These are phyloP conservation scores for Leccinellum luteum DNA, from an alignment of 768 basidiomycete genomes.

Conservation along the genomic window DNA sequence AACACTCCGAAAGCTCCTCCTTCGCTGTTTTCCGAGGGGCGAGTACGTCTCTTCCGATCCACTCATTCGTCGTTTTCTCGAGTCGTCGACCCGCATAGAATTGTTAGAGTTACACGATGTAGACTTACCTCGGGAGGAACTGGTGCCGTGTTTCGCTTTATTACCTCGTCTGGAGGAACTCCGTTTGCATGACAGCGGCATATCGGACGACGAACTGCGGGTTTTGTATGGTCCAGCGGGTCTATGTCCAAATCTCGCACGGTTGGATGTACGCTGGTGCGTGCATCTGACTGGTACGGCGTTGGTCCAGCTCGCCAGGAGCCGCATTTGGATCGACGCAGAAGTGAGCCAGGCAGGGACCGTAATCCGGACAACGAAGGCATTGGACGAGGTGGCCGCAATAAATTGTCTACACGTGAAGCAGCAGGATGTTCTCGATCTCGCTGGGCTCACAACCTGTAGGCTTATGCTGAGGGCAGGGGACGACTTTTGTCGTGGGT, in stretches of 20 bases:
- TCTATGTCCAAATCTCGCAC: constrained; percentile 45
- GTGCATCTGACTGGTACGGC: constrained; percentile 49
- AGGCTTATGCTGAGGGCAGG: constrained; percentile 39
- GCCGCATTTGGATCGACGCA: constrained; percentile 29
- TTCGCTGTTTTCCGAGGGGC: constrained; percentile 33
- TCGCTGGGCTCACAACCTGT: constrained; percentile 48
- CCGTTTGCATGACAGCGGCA: constrained; percentile 56
- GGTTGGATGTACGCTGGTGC: constrained; percentile 61
- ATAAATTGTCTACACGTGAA: constrained; percentile 58
- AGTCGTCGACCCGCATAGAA: constrained; percentile 34
- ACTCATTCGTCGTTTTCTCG: constrained; percentile 28
- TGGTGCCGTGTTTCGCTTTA: constrained; percentile 33
- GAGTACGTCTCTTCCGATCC: constrained; percentile 28
- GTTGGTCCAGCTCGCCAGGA: constrained; percentile 48
- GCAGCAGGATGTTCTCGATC: constrained; percentile 50
- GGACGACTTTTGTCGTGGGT: constrained; percentile 58
- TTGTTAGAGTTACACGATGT: constrained; percentile 50
- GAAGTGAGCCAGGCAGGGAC: background rate
- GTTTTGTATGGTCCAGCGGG: constrained; percentile 38
- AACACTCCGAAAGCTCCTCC: constrained; percentile 35
- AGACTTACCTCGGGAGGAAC: constrained; percentile 39
- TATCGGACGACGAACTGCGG: constrained; percentile 44
- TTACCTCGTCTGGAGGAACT: constrained; percentile 46
- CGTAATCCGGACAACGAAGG: constrained; percentile 14
- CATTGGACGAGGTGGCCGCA: constrained; percentile 46